Evolutionary conservation across 257 asterid species (phyloP).

Genomic region (Solanum okadae): DNA sequence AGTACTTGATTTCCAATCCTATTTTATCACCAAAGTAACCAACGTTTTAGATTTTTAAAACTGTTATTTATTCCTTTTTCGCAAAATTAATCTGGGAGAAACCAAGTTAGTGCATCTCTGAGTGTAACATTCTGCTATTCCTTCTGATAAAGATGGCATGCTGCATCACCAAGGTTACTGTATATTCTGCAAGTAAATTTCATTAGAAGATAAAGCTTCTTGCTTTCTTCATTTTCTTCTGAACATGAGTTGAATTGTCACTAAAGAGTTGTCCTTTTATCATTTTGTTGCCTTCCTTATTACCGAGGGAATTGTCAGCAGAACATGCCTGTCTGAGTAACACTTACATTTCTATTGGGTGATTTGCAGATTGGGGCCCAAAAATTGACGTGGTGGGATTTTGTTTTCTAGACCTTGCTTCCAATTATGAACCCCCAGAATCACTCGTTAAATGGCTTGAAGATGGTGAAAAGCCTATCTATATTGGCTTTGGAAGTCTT

Average conservation of each 20-base stretch:
- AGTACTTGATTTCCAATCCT: background rate
- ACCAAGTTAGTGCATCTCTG: background rate
- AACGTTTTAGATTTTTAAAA: background rate
- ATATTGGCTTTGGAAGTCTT: slow-evolving; percentile 93
- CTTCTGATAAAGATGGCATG: background rate
- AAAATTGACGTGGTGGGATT: slow-evolving; percentile 86
- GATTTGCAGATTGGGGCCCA: slow-evolving; percentile 85
- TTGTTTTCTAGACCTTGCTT: slow-evolving; percentile 90
- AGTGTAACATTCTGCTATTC: background rate
- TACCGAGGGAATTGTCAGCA: background rate
- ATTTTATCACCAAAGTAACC: background rate
- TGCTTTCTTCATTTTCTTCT: background rate
- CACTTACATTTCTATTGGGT: background rate
- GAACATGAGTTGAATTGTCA: background rate
- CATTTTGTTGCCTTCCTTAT: background rate
- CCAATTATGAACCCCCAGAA: slow-evolving; percentile 67
- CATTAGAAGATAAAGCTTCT: background rate
- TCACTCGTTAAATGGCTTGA: slow-evolving; percentile 74
- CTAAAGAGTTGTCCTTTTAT: background rate
- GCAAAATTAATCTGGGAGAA: background rate
- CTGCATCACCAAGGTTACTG: background rate
- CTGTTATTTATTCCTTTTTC: background rate
- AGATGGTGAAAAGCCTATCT: slow-evolving; percentile 62
- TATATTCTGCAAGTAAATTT: background rate
- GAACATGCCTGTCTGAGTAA: background rate